Evolutionary conservation across 192 early-diverging fungal species (phyloP).

Genomic region (Coemansia asiatica): DNA sequence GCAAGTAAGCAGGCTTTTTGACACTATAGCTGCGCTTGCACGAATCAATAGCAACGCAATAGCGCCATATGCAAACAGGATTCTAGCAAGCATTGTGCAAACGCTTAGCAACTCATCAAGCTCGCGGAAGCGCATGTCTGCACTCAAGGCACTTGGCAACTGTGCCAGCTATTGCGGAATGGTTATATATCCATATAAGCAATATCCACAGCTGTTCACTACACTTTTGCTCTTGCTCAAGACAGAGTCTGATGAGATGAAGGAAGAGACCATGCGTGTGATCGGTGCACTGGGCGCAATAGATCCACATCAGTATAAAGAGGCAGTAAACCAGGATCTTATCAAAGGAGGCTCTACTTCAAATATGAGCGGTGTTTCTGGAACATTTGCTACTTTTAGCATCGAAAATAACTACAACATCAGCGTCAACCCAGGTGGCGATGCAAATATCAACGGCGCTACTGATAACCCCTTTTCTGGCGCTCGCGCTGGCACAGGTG

Average conservation of each 20-base stretch:
- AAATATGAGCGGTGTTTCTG: not conserved
- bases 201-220: slow-evolving; percentile 82
- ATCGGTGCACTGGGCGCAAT: slow-evolving; percentile 94
- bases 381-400: not conserved
- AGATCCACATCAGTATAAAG: slow-evolving; percentile 78
- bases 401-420: not conserved
- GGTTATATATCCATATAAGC: slow-evolving; percentile 86
- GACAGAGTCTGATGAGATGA: slow-evolving; percentile 73
- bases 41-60: slow-evolving; percentile 84
- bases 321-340: not conserved
- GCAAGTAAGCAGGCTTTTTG: slow-evolving; percentile 53
- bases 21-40: slow-evolving; percentile 73
- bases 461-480: not conserved
- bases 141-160: slow-evolving; percentile 83
- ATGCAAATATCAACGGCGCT: not conserved
- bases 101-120: slow-evolving; percentile 86
- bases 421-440: not conserved
- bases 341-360: not conserved
- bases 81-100: slow-evolving; percentile 86
- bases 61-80: slow-evolving; percentile 72
- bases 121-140: slow-evolving; percentile 79
- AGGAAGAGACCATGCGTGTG: slow-evolving; percentile 82
- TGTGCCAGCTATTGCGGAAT: slow-evolving; percentile 81
- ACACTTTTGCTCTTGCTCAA: slow-evolving; percentile 80
- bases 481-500: not conserved